Base-by-base conservation (phyloP, 2,329 filamentous ascomycete genomes). In the Capronia americana region DNA sequence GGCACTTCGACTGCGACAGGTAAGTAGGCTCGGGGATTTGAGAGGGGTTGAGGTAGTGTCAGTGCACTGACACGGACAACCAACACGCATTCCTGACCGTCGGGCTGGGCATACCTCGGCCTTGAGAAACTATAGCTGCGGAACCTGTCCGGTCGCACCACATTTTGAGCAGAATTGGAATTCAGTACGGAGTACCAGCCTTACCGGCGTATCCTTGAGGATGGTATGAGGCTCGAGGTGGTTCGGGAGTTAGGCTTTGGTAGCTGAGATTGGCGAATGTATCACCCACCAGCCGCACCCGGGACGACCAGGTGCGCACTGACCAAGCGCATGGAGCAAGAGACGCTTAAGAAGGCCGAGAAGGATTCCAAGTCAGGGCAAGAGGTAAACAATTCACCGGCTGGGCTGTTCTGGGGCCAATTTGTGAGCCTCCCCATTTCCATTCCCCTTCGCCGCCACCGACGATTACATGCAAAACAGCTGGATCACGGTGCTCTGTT, bases 361-460 rank as follows among this genome's bases (percentile, higher is more conserved):
- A 32, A 32, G 28, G 5, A 55, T 55, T 32, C 53, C 53, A 32
- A 11, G 24, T 34, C 17, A 17, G 12, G 53, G 53, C 53, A 17
- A 55, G 53, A 55, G 26, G 53, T 55, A 30, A 55, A 30, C 53
- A 55, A 55, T 8, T 32, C 28, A 6, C 28, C 53, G 53, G 28
- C 53, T 34, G 53, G 53, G 28, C n/a, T 17, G n/a, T 30, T 4
- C 24, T 20, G 11, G 53, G 24, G 28, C 24, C 53, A 34, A 4
- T n/a, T 20, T 34, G 24, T 34, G 26, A 55, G 28, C 53, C 11
- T 55, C 53, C 26, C 30, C 53, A 7, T 55, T 34, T 7, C n/a
- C 26, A 30, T 20, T 28, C 28, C 28, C 17, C 53, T 34, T n/a
- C 28, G 4, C 7, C 12, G 26, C 24, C 24, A 55, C 53, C 26